Evolutionary conservation across 345 rosid species (phyloP).

Genomic region (Orychophragmus violaceus): DNA sequence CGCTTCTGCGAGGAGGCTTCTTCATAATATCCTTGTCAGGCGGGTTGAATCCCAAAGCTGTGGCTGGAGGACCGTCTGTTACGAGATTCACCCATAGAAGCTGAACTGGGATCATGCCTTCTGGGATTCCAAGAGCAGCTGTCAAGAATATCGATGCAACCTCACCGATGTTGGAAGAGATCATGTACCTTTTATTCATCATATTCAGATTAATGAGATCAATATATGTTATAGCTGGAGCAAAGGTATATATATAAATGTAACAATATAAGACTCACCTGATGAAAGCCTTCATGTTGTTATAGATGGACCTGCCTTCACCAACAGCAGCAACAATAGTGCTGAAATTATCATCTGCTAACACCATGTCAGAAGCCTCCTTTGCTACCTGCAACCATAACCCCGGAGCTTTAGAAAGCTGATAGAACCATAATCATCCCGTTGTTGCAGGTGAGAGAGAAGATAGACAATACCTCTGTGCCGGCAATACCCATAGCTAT

Average conservation of each 20-base stretch:
- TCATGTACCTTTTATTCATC: constrained; percentile 76
- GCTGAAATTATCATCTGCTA: constrained; percentile 96
- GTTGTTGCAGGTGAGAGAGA: neutral
- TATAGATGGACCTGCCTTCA: constrained; percentile 90
- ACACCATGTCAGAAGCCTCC: constrained; percentile 98
- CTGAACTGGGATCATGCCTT: constrained; percentile 98
- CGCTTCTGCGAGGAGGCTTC: constrained; percentile 90
- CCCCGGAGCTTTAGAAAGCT: neutral
- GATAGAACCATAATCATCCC: neutral
- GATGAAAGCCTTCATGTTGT: constrained; percentile 97
- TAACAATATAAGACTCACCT: constrained; percentile 37
- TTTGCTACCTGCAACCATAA: constrained; percentile 70
- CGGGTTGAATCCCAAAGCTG: constrained; percentile 94
- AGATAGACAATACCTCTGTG: constrained; percentile 58
- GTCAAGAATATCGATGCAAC: constrained; percentile 94
- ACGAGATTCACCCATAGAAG: constrained; percentile 99
- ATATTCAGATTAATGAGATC: neutral
- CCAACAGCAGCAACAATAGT: constrained; percentile 96
- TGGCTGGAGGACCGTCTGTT: constrained; percentile 98
- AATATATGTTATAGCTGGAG: neutral
- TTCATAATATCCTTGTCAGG: constrained; percentile 91
- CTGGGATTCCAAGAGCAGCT: constrained; percentile 97
- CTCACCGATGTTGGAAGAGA: constrained; percentile 97
- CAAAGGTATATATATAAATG: neutral
- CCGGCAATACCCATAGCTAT: constrained; percentile 95